These are phyloP conservation scores for Penicillium sp. DNA, from an alignment of 2,329 filamentous ascomycete species.

Conservation along the genomic window DNA sequence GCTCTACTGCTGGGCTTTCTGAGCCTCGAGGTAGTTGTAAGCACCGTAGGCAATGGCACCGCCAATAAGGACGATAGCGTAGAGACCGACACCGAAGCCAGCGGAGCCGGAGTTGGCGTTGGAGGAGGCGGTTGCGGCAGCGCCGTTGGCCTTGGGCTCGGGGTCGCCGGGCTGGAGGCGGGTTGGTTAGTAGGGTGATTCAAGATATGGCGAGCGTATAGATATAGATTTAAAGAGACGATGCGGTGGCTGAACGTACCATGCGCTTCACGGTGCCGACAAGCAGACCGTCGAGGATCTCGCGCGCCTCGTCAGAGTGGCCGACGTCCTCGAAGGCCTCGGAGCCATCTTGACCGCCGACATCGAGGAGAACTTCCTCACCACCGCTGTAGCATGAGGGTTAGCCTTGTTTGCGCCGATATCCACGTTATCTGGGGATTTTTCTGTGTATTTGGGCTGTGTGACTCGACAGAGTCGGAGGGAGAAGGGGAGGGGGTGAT, in stretches of 20 bases:
- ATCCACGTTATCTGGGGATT: too few relatives aligned
- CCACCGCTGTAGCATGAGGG: conserved; percentile 70
- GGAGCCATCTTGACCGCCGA: conserved; percentile 92
- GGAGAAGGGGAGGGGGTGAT: background rate
- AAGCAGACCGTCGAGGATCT: conserved; percentile 79
- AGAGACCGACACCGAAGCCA: conserved; percentile 75
- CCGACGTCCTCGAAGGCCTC: conserved; percentile 99
- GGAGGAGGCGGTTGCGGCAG: conserved; percentile 54
- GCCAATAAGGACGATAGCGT: conserved; percentile 78
- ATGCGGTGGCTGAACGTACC: too few relatives aligned
- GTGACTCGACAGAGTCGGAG: conserved; percentile 3
- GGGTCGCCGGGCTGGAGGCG: conserved; percentile 71
- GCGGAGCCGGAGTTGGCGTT: conserved; percentile 32
- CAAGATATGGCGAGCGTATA: background rate
- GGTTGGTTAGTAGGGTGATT: conserved; percentile 3
- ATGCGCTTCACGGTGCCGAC: conserved; percentile 79
- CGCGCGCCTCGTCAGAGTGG: conserved; percentile 96
- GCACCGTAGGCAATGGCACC: conserved; percentile 76
- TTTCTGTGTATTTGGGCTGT: background rate
- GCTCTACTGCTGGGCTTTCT: conserved; percentile 32
- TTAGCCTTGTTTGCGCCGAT: conserved; percentile 22
- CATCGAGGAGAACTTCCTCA: conserved; percentile 96
- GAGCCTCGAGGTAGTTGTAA: conserved; percentile 79
- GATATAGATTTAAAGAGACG: conserved; percentile 8
- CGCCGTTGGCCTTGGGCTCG: conserved; percentile 63